A percentile compares a stretch with the other conserved stretches of the same genome.
Conservation (phyloP, 2,329 filamentous ascomycete genomes). For the Plenodomus biglobosus region DNA sequence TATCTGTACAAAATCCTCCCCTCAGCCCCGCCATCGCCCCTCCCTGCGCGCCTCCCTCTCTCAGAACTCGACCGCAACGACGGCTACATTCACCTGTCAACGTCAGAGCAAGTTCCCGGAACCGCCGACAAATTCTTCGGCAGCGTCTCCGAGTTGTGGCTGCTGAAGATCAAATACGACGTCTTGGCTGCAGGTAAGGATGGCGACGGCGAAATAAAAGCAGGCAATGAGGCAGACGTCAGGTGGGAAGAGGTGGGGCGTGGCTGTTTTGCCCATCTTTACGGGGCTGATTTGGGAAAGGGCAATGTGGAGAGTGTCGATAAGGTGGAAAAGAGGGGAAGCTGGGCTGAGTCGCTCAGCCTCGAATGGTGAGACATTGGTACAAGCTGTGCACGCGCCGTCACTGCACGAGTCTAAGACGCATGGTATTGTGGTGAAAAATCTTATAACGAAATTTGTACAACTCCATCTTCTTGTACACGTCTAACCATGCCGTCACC, state of each 20-base stretch:
- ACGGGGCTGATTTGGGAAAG: conserved; percentile 57
- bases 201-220: conserved; percentile 27
- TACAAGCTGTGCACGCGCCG: not conserved
- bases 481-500: too few species aligned
- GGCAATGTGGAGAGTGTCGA: conserved; percentile 53
- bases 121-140: conserved; percentile 42
- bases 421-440: too few species aligned
- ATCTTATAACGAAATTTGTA: too few species aligned
- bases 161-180: conserved; percentile 57
- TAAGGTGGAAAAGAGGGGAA: conserved; percentile 52
- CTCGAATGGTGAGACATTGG: conserved; percentile 42
- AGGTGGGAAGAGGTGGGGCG: conserved; percentile 57
- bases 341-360: conserved; percentile 49
- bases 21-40: conserved; percentile 53
- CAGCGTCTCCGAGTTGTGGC: conserved; percentile 47
- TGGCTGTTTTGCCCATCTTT: conserved; percentile 61
- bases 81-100: conserved; percentile 65
- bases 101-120: conserved; percentile 51
- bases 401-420: too few species aligned
- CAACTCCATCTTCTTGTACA: too few species aligned
- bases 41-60: conserved; percentile 58
- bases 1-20: conserved; percentile 64
- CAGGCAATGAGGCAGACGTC: conserved; percentile 35
- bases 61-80: conserved; percentile 63
- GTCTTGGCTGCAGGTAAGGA: conserved; percentile 41